Percentiles rank a stretch among this genome's conserved stretches.
Evolutionary conservation across 148 eudicot genomes (phyloP).

Genomic region (Rhododendron henanense): DNA sequence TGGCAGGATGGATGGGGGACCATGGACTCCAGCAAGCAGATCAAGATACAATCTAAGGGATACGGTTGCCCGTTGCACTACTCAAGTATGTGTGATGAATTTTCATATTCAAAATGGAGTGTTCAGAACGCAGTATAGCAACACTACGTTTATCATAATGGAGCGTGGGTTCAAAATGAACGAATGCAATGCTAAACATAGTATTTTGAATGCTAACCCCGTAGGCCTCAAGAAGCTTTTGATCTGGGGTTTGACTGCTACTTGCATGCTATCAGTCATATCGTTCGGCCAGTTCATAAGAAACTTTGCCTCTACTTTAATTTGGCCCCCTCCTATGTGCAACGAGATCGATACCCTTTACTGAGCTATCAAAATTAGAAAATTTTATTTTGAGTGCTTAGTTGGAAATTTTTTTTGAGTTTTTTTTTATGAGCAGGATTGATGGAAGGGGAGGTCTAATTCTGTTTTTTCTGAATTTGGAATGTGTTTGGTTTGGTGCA

Average conservation of each 20-base stretch:
- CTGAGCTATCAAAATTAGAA: neutral
- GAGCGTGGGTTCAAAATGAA: neutral
- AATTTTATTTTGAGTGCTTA: neutral
- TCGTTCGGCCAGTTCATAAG: neutral
- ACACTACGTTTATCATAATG: neutral
- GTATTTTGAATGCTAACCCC: neutral
- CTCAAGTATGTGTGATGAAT: conserved; percentile 48
- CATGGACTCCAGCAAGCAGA: conserved; percentile 71
- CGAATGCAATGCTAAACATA: neutral
- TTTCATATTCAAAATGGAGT: neutral
- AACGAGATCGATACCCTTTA: neutral
- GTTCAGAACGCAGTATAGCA: neutral
- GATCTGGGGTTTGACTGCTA: neutral
- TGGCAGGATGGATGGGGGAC: conserved; percentile 91
- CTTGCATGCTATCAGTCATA: neutral
- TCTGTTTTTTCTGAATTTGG: neutral
- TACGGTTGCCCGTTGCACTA: conserved; percentile 78
- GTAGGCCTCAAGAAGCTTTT: neutral
- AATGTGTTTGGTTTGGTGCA: conserved; percentile 3
- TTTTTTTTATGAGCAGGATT: neutral
- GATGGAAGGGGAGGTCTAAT: neutral
- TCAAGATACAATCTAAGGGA: conserved; percentile 76
- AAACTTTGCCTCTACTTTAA: neutral
- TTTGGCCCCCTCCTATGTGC: neutral
- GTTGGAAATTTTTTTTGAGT: neutral